These are phyloP conservation scores for Rhynchospora pubera DNA, from an alignment of 176 grass and related monocot genomes.

Conservation along the genomic window DNA sequence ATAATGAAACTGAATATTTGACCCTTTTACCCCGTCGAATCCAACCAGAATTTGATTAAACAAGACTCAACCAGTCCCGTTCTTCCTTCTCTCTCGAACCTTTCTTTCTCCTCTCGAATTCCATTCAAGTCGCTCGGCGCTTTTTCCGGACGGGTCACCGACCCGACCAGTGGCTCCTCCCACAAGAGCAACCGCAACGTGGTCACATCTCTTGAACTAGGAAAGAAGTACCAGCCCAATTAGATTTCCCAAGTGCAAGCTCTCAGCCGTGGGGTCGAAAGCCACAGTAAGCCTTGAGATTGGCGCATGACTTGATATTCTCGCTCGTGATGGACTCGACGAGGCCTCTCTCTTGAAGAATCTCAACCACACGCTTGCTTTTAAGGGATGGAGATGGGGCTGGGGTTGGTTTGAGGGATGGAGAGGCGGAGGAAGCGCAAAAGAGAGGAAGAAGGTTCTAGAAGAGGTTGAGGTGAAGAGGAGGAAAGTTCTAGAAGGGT, in stretches of 20 bases:
- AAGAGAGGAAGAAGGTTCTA: conserved; percentile 11
- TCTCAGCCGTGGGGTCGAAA: conserved; percentile 92
- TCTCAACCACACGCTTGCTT: conserved; percentile 45
- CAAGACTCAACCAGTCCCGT: too few relatives aligned
- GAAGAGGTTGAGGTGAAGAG: neutral
- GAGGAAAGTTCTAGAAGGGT: conserved; percentile 19
- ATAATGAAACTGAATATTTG: too few relatives aligned
- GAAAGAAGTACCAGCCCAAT: conserved; percentile 77
- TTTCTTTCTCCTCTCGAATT: conserved; percentile 29
- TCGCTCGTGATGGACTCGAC: conserved; percentile 73
- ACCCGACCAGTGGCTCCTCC: conserved; percentile 77
- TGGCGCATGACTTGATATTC: conserved; percentile 26
- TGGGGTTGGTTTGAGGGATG: conserved; percentile 3
- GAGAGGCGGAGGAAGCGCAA: conserved; percentile 6
- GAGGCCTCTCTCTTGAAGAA: conserved; percentile 78
- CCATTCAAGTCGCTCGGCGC: conserved; percentile 68
- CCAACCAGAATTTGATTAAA: too few relatives aligned
- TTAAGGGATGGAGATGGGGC: neutral
- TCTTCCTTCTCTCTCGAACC: too few relatives aligned
- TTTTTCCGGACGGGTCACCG: conserved; percentile 83
- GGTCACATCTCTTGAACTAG: conserved; percentile 84
- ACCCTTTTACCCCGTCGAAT: too few relatives aligned
- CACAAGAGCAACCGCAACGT: conserved; percentile 62
- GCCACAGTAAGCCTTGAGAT: conserved; percentile 77
- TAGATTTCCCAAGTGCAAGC: conserved; percentile 80